A percentile compares a stretch with the other conserved stretches of the same genome.
These are phyloP conservation scores for Bolboschoenoplectus hybrid DNA, from an alignment of 202 grass and related monocot species.

Conservation along the genomic window DNA sequence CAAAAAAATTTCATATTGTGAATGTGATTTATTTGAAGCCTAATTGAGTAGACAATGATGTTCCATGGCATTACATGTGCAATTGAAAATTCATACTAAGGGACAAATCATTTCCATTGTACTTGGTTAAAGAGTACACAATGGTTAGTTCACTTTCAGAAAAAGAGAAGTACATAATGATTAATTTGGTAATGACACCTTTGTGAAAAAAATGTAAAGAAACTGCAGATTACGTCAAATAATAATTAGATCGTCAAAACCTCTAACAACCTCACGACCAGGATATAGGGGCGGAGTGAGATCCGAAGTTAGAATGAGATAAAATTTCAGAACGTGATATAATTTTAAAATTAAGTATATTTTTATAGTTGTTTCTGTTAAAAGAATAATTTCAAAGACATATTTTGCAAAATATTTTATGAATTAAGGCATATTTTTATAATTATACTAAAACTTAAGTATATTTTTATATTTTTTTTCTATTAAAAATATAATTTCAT, in stretches of 20 bases:
- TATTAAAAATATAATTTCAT: too few relatives aligned
- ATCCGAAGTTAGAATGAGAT: too few relatives aligned
- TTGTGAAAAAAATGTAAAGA: not conserved
- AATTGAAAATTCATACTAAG: slow-evolving; percentile 19
- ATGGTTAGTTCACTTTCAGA: not conserved
- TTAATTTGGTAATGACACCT: not conserved
- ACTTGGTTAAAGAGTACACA: not conserved
- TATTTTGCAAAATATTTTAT: too few relatives aligned
- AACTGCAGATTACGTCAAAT: not conserved
- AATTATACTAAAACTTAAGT: too few relatives aligned
- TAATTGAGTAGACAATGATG: not conserved
- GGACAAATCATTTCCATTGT: not conserved
- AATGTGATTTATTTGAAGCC: not conserved
- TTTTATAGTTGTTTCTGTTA: too few relatives aligned
- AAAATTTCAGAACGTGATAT: too few relatives aligned
- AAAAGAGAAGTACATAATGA: not conserved
- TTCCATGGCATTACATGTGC: not conserved
- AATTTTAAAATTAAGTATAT: too few relatives aligned
- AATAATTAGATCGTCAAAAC: not conserved
- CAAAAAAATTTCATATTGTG: not conserved
- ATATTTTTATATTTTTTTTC: too few relatives aligned
- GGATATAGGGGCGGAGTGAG: too few relatives aligned
- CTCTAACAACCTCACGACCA: not conserved
- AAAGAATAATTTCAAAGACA: too few relatives aligned
- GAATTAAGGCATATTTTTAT: too few relatives aligned